Evolutionary conservation across 331 rosid species (phyloP).

Genomic region (Phaseolus coccineus): DNA sequence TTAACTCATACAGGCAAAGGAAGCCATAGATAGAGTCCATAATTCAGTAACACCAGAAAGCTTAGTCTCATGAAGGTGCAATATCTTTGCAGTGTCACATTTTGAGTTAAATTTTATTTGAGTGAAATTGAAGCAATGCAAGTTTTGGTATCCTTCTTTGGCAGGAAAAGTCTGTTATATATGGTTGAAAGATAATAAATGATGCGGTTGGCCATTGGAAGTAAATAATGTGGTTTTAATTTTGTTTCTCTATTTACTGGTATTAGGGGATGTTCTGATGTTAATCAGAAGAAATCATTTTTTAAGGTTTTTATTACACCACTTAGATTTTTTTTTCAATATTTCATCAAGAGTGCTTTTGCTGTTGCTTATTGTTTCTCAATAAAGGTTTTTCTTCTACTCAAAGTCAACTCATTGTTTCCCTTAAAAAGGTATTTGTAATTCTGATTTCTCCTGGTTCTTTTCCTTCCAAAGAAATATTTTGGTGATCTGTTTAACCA

Average conservation of each 20-base stretch:
- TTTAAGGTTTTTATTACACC: too few species aligned
- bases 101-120: too few species aligned
- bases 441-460: too few species aligned
- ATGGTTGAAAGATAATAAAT: neutral
- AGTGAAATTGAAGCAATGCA: conserved; percentile 1
- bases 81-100: neutral
- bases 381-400: too few species aligned
- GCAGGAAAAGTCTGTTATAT: neutral
- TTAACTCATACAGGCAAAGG: conserved; percentile 54
- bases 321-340: too few species aligned
- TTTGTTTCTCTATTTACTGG: neutral
- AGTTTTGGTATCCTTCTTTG: neutral
- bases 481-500: too few species aligned
- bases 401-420: too few species aligned
- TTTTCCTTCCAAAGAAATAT: too few species aligned
- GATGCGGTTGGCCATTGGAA: neutral
- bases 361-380: too few species aligned
- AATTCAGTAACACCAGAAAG: conserved; percentile 47
- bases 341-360: too few species aligned
- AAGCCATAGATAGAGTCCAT: conserved; percentile 67
- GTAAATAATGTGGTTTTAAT: neutral
- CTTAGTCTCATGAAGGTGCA: conserved; percentile 51
- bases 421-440: too few species aligned
- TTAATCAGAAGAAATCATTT: too few species aligned
- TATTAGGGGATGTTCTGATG: neutral